Percentiles rank a stretch among this genome's conserved stretches.
Conservation (phyloP, 345 rosid species). For the Durio zibethinus region DNA sequence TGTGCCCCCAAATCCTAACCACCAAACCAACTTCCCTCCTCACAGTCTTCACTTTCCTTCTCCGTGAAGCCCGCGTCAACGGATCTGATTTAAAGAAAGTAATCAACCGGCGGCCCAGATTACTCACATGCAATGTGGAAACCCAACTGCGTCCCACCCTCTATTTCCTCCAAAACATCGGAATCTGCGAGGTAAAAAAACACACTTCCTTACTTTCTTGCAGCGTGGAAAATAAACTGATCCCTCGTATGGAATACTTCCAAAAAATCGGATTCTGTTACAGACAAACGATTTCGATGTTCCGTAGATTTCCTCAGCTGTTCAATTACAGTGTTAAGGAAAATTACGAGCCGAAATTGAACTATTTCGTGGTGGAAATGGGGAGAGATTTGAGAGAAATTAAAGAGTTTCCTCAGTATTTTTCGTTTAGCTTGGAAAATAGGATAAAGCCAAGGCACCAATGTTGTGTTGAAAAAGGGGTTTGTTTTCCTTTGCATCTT, state of each 20-base stretch:
- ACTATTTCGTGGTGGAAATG: slow-evolving; percentile 75
- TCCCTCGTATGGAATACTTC: slow-evolving; percentile 67
- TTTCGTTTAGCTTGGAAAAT: slow-evolving; percentile 79
- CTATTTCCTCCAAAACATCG: slow-evolving; percentile 77
- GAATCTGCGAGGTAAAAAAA: slow-evolving; percentile 55
- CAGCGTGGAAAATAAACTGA: slow-evolving; percentile 67
- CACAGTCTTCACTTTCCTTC: slow-evolving; percentile 86
- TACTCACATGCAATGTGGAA: slow-evolving; percentile 64
- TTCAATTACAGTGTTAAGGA: slow-evolving; percentile 68
- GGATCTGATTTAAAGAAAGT: slow-evolving; percentile 48
- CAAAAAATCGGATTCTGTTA: slow-evolving; percentile 58
- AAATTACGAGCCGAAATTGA: slow-evolving; percentile 65
- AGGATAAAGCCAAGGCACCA: slow-evolving; percentile 81
- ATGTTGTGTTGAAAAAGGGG: slow-evolving; percentile 64
- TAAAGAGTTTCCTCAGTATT: slow-evolving; percentile 78
- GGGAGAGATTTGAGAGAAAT: slow-evolving; percentile 79
- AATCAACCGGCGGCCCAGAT: slow-evolving; percentile 75
- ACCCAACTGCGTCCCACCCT: slow-evolving; percentile 64
- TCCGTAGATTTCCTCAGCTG: slow-evolving; percentile 73
- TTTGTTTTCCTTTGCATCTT: slow-evolving; percentile 55
- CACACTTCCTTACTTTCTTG: slow-evolving; percentile 78
- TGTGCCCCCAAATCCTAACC: slow-evolving; percentile 58
- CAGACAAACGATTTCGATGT: slow-evolving; percentile 54
- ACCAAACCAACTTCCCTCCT: slow-evolving; percentile 34
- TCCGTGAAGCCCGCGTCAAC: slow-evolving; percentile 67